Evolutionary conservation across 208 protist species (phyloP), one percentile per base, ranked within the genome.

Genomic region (Leishmania amazonensis): DNA sequence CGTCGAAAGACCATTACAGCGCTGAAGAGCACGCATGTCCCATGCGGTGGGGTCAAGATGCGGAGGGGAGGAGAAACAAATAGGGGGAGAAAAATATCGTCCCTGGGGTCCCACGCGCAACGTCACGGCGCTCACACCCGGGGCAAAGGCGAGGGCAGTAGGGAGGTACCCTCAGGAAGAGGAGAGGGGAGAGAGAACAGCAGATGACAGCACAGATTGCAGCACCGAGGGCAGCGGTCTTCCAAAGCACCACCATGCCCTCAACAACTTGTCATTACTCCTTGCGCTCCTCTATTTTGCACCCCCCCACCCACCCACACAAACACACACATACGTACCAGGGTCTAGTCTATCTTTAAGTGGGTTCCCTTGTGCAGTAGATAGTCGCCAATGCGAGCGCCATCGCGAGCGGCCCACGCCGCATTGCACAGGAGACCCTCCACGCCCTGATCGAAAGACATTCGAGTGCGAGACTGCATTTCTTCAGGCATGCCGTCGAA

Each of bases 351-450:
- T 17, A 7, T 51, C 40, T 31, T 65, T 0, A 35, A n/a, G 21
- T 11, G 31, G 31, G 19, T 17, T 65, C 53, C 42, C 28, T 24
- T n/a, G 53, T 19, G 13, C 31, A 87, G 77, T 8, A 89, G 71
- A 47, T 81, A 79, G 21, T 81, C 13, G 15, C 78, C 80, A 49
- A 81, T 78, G 53, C 51, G 11, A 9, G 47, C 11, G 0, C 60
- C 72, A 65, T 93, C 87, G 21, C 89, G 85, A 21, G 81, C 60
- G 0, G 76, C 88, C 88, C 87, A 93, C 47, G 79, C 81, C 53
- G 85, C 89, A 76, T 92, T 92, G 64, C 83, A 85, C 60, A 76
- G 74, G 13, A 94, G 47, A 1, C 85, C 86, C 79, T 94, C 88
- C 8, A 94, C 45, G 45, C 88, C 85, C 80, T 87, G 81, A 17